Conservation (phyloP, 2,329 filamentous ascomycete genomes). For the Stylonectria norvegica region DNA sequence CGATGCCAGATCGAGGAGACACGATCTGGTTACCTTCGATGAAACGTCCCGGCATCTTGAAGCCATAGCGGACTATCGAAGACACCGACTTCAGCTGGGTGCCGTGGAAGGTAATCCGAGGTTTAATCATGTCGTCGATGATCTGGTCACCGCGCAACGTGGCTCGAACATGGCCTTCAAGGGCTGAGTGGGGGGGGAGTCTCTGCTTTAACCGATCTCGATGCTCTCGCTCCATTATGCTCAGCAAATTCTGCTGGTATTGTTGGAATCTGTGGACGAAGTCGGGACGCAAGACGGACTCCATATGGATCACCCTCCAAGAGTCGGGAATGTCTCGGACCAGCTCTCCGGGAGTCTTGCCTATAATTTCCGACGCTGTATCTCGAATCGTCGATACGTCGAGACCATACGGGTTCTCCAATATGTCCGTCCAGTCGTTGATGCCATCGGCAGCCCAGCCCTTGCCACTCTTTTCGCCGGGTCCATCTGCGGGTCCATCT, state of each 20-base stretch:
- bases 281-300: constrained; percentile 35
- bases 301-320: constrained; percentile 36
- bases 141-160: constrained; percentile 26
- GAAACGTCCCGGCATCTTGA: constrained; percentile 35
- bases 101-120: constrained; percentile 40
- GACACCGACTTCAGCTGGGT: constrained; percentile 34
- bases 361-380: constrained; percentile 12
- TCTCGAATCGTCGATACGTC: constrained; percentile 18
- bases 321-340: constrained; percentile 4
- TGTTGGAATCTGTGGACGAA: constrained; percentile 30
- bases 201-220: constrained; percentile 7
- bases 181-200: constrained; percentile 14
- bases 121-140: constrained; percentile 34
- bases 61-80: constrained; percentile 43
- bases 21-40: constrained; percentile 9
- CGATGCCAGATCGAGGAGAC: constrained; percentile 29
- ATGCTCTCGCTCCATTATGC: constrained; percentile 13
- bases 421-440: constrained; percentile 10
- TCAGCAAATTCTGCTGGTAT: constrained; percentile 25
- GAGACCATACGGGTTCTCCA: constrained; percentile 16
- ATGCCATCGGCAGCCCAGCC: constrained; percentile 13
- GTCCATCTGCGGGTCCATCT: background rate
- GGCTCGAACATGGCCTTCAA: constrained; percentile 4
- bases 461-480: background rate
- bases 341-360: constrained; percentile 8